A percentile compares a stretch with the other conserved stretches of the same genome.
Evolutionary conservation across 768 basidiomycete genomes (phyloP).

Genomic region (Leccinum incarnatum): DNA sequence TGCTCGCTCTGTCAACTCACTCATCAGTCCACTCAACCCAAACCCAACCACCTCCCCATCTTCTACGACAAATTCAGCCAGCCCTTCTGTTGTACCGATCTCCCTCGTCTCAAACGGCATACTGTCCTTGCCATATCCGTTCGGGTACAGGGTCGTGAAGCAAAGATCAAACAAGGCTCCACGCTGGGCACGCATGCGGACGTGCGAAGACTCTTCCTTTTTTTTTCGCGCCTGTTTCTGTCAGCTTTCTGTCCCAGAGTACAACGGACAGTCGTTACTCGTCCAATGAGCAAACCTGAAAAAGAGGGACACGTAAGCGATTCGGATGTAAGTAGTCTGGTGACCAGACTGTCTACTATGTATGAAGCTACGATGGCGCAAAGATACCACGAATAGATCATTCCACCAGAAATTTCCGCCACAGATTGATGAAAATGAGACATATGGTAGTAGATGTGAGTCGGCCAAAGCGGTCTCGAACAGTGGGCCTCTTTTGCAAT

Average conservation of each 20-base stretch:
- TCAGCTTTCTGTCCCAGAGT: no score
- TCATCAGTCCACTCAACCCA: conserved; percentile 20
- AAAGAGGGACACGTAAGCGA: no score
- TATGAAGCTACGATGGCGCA: not conserved
- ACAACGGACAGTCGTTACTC: no score
- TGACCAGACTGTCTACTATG: no score
- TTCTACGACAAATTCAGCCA: conserved; percentile 25
- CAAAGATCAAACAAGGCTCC: conserved; percentile 21
- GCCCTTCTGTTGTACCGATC: not conserved
- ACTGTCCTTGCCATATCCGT: conserved; percentile 37
- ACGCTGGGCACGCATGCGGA: conserved; percentile 27
- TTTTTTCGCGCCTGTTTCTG: no score
- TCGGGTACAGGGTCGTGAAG: conserved; percentile 32
- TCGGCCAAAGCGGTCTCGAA: no score
- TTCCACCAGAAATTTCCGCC: not conserved
- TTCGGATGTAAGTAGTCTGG: no score
- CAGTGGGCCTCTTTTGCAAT: no score
- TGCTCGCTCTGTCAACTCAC: conserved; percentile 18
- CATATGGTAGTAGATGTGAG: no score
- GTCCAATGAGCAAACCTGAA: no score
- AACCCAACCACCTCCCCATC: conserved; percentile 31
- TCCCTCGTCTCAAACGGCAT: conserved; percentile 31
- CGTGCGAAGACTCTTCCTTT: conserved; percentile 29
- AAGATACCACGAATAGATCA: not conserved
- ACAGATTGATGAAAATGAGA: not conserved